Conservation (phyloP, 169 alveolate species). For the Plasmodium adleri region DNA sequence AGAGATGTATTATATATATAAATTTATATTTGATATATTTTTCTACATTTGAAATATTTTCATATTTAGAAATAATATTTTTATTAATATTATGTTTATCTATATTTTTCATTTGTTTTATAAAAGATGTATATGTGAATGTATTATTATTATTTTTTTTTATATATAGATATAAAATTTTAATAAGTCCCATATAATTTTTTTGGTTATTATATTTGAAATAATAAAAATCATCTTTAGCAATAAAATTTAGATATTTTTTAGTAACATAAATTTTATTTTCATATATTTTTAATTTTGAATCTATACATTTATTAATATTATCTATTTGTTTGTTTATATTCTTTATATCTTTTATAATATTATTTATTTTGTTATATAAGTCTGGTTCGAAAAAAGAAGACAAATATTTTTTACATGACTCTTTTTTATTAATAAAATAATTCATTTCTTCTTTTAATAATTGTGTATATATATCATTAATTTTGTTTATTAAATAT, state of each 20-base stretch:
- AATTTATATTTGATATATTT: constrained; percentile 33
- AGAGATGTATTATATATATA: neutral
- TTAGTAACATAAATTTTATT: neutral
- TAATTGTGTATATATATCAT: too few species aligned
- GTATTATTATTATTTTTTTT: neutral
- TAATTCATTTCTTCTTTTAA: too few species aligned
- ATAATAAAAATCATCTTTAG: constrained; percentile 26
- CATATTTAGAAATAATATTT: constrained; percentile 42
- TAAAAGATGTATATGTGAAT: constrained; percentile 8
- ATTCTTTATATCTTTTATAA: constrained; percentile 4
- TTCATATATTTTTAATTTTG: neutral
- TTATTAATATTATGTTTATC: neutral
- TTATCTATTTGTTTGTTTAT: neutral
- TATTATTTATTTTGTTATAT: neutral
- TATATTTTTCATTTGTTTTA: constrained; percentile 9
- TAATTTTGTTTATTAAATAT: too few species aligned
- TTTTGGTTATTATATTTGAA: constrained; percentile 27
- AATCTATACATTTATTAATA: neutral
- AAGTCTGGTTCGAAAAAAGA: neutral
- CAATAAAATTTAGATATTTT: constrained; percentile 30
- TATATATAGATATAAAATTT: constrained; percentile 52
- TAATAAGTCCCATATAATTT: constrained; percentile 34
- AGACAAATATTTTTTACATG: neutral
- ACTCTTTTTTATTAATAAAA: neutral
- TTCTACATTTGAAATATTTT: constrained; percentile 50